Evolutionary conservation across 805 yeast species (phyloP).

Genomic region (Monosporozyma aerobia): DNA sequence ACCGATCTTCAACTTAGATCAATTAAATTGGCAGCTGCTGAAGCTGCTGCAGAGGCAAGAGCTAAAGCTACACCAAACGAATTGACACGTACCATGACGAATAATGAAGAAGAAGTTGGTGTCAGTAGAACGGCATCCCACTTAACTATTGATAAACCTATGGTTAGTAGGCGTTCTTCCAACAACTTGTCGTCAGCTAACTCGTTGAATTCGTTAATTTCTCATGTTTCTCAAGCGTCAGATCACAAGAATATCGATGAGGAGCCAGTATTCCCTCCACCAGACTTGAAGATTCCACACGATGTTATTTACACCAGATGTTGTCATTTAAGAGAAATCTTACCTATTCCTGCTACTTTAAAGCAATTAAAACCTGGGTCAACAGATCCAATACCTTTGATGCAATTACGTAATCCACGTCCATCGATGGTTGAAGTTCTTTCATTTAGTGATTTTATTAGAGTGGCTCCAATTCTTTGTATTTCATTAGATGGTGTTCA

Average conservation of each 20-base stretch:
- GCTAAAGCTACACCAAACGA: slow-evolving; percentile 29
- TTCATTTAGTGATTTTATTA: slow-evolving; percentile 77
- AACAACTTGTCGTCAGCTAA: slow-evolving; percentile 9
- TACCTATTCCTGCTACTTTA: slow-evolving; percentile 84
- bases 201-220: slow-evolving; percentile 18
- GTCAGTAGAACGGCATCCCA: slow-evolving; percentile 28
- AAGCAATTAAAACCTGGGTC: slow-evolving; percentile 70
- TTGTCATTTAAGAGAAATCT: slow-evolving; percentile 82
- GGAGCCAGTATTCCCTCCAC: slow-evolving; percentile 27
- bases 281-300: slow-evolving; percentile 33
- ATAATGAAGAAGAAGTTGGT: slow-evolving; percentile 33
- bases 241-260: slow-evolving; percentile 8
- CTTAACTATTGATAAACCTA: slow-evolving; percentile 37
- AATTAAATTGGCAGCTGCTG: slow-evolving; percentile 30
- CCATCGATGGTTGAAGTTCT: slow-evolving; percentile 85
- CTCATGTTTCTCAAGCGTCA: slow-evolving; percentile 7
- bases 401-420: slow-evolving; percentile 72
- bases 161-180: slow-evolving; percentile 31
- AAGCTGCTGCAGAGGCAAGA: slow-evolving; percentile 32
- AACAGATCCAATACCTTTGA: slow-evolving; percentile 67
- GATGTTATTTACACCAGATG: slow-evolving; percentile 83
- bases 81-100: slow-evolving; percentile 21
- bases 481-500: slow-evolving; percentile 73
- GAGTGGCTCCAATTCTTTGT: slow-evolving; percentile 76
- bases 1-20: slow-evolving; percentile 19